phyloP scores from a whole-genome alignment of 78 protist genomes.

The Dictyostelium capitatum region DNA sequence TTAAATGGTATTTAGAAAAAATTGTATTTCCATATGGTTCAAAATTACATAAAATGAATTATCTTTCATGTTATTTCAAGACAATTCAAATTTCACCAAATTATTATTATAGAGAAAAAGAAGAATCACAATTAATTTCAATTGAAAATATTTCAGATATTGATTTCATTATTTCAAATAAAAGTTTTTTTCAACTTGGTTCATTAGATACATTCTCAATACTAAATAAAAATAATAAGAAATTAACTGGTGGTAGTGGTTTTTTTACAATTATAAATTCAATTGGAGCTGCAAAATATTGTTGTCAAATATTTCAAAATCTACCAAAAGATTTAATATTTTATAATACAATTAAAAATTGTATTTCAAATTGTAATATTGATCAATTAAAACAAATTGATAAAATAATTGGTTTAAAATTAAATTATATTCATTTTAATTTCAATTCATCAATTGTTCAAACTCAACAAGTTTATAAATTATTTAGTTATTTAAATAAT shows the following conservation, averaged over 20 bases:
- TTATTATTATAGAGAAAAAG: slow-evolving; percentile 3
- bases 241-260: slow-evolving; percentile 4
- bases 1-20: neutral
- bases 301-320: neutral
- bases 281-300: neutral
- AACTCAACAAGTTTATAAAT: neutral
- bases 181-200: neutral
- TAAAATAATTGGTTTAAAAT: neutral
- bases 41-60: neutral
- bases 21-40: neutral
- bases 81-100: neutral
- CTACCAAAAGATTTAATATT: slow-evolving; percentile 16
- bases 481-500: neutral
- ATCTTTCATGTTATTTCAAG: neutral
- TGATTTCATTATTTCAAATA: neutral
- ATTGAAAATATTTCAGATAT: neutral
- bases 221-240: neutral
- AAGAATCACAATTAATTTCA: neutral
- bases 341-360: neutral
- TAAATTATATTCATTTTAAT: neutral
- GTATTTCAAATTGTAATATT: neutral
- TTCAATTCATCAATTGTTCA: neutral
- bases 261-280: neutral
- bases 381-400: neutral
- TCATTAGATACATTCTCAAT: too few relatives aligned